Conservation (phyloP, 495 filamentous ascomycete species). For the Aspergillus indologenus region DNA sequence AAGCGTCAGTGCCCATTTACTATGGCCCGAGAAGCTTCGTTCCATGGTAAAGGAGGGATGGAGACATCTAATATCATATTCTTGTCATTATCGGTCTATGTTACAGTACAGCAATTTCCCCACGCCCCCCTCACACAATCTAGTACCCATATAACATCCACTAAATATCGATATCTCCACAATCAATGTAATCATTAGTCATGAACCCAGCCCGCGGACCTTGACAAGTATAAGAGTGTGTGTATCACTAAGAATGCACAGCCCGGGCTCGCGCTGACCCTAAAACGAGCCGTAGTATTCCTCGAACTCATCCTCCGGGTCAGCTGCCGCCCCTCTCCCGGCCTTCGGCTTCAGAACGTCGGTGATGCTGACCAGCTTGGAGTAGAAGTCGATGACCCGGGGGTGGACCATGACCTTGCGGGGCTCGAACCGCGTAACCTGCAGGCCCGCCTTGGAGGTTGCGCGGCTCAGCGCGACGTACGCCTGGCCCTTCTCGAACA, state of each 20-base stretch:
- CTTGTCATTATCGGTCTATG: neutral
- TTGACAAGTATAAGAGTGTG: too few relatives aligned
- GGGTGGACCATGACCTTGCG: conserved; percentile 93
- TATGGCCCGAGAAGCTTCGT: too few relatives aligned
- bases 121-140: neutral
- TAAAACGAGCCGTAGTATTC: conserved; percentile 15
- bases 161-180: neutral
- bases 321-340: neutral
- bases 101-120: neutral
- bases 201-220: neutral
- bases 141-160: too few relatives aligned
- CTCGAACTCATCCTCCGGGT: conserved; percentile 1
- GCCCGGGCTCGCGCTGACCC: neutral
- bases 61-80: too few relatives aligned
- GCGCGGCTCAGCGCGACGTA: conserved; percentile 67
- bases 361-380: conserved; percentile 60
- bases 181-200: neutral
- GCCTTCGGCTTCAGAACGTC: conserved; percentile 33
- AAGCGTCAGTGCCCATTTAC: too few relatives aligned
- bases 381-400: conserved; percentile 79
- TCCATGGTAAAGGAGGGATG: too few relatives aligned
- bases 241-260: too few relatives aligned
- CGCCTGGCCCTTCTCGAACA: conserved; percentile 89
- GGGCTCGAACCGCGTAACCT: conserved; percentile 86
- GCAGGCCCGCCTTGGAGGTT: conserved; percentile 79